These are phyloP conservation scores for Diphasiastrum complanatum DNA, from an alignment of 83 land plant genomes.

Conservation along the genomic window DNA sequence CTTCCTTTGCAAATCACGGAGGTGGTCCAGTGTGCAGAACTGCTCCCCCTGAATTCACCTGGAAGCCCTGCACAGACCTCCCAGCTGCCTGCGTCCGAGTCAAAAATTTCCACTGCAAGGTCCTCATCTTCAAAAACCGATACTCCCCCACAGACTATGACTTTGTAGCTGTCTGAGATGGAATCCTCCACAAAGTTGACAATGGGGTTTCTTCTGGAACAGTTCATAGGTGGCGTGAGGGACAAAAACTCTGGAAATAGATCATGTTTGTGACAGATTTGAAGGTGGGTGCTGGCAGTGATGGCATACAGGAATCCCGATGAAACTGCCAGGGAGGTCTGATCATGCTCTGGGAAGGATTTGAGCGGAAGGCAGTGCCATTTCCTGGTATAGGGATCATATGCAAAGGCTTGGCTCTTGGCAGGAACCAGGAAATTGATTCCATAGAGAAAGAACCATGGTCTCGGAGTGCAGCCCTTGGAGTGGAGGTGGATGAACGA, in stretches of 20 bases:
- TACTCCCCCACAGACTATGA: conserved; percentile 17
- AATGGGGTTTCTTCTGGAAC: conserved; percentile 2
- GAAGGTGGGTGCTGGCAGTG: conserved; percentile 6
- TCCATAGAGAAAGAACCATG: conserved; percentile 9
- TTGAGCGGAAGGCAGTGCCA: conserved; percentile 11
- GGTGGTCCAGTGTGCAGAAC: conserved; percentile 17
- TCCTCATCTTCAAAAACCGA: conserved; percentile 15
- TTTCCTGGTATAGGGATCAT: not conserved
- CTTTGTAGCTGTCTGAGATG: not conserved
- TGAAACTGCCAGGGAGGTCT: conserved; percentile 4
- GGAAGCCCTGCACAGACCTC: conserved; percentile 19
- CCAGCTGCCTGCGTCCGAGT: conserved; percentile 21
- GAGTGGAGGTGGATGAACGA: conserved; percentile 5
- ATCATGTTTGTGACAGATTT: conserved; percentile 12
- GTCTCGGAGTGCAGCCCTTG: not conserved
- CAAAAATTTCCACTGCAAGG: conserved; percentile 23
- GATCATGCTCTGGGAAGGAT: conserved; percentile 6
- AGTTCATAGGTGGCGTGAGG: conserved; percentile 1
- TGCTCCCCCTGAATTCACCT: conserved; percentile 12
- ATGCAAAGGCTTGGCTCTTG: conserved; percentile 21
- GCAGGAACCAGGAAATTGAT: conserved; percentile 15
- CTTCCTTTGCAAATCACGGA: conserved; percentile 16
- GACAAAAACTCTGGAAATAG: not conserved
- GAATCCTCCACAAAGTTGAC: conserved; percentile 11
- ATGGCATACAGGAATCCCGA: conserved; percentile 13